Evolutionary conservation across 192 early-diverging fungal species (phyloP).

Genomic region (Coemansia sp.): DNA sequence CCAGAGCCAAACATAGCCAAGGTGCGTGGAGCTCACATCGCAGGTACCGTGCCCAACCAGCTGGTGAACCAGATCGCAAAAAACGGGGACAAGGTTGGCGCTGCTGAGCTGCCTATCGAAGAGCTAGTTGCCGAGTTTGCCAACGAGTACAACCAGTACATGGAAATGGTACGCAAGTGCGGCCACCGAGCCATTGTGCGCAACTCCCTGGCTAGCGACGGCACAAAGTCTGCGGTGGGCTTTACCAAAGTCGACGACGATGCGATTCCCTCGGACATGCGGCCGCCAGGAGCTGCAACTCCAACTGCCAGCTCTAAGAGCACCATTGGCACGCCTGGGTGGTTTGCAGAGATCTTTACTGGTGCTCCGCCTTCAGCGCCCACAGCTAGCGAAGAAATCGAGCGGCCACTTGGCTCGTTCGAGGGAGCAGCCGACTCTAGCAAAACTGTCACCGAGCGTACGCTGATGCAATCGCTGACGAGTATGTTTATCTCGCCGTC

Average conservation of each 20-base stretch:
- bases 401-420: not conserved
- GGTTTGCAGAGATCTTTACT: constrained; percentile 47
- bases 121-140: constrained; percentile 54
- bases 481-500: constrained; percentile 58
- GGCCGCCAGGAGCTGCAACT: not conserved
- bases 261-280: constrained; percentile 8
- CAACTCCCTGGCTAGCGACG: constrained; percentile 6
- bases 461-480: constrained; percentile 53
- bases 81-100: constrained; percentile 11
- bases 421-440: not conserved
- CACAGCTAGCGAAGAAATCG: not conserved
- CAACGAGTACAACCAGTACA: constrained; percentile 45
- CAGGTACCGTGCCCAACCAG: constrained; percentile 41
- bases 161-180: constrained; percentile 37
- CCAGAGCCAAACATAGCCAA: constrained; percentile 47
- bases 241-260: constrained; percentile 53
- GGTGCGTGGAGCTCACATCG: constrained; percentile 41
- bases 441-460: constrained; percentile 33
- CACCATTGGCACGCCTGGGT: constrained; percentile 13
- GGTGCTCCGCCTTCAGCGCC: constrained; percentile 1
- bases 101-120: constrained; percentile 39
- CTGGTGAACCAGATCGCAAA: constrained; percentile 30
- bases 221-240: constrained; percentile 19
- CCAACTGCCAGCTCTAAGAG: constrained; percentile 3
- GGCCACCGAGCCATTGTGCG: constrained; percentile 32